Conservation (phyloP, 2,329 filamentous ascomycete genomes). For the Talaromyces amestolkiae region DNA sequence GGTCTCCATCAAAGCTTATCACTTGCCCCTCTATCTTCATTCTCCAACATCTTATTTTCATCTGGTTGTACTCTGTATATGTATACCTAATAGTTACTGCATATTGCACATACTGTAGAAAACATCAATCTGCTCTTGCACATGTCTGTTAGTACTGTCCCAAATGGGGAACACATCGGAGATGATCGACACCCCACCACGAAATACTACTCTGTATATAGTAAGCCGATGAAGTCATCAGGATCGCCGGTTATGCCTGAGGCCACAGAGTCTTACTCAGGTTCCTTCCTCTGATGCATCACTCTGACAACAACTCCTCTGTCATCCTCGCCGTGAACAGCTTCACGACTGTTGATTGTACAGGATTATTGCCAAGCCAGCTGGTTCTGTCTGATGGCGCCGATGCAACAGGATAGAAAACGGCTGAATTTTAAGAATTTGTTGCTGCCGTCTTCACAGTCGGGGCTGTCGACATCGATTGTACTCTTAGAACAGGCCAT, state of each 20-base stretch:
- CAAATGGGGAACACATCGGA: neutral
- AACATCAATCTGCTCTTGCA: neutral
- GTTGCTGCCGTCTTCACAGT: neutral
- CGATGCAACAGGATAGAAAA: neutral
- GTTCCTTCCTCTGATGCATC: neutral
- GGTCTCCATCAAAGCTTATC: neutral
- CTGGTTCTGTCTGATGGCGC: neutral
- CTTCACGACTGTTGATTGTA: neutral
- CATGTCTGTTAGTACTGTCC: neutral
- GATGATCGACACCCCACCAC: conserved; percentile 4
- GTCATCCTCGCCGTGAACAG: neutral
- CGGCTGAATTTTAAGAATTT: neutral
- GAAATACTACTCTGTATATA: neutral
- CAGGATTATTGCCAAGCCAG: neutral
- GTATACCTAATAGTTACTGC: too few relatives aligned
- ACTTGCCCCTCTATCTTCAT: neutral
- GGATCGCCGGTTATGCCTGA: neutral
- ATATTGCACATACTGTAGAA: neutral
- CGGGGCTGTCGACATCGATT: conserved; percentile 3
- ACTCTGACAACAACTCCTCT: neutral
- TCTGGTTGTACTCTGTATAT: too few relatives aligned
- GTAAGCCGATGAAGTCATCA: conserved; percentile 7
- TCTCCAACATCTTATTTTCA: too few relatives aligned
- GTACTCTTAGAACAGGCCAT: conserved; percentile 14
- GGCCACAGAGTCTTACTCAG: neutral